These are phyloP conservation scores for Fusarium nanum DNA, from an alignment of 2,329 filamentous ascomycete species.

Conservation along the genomic window DNA sequence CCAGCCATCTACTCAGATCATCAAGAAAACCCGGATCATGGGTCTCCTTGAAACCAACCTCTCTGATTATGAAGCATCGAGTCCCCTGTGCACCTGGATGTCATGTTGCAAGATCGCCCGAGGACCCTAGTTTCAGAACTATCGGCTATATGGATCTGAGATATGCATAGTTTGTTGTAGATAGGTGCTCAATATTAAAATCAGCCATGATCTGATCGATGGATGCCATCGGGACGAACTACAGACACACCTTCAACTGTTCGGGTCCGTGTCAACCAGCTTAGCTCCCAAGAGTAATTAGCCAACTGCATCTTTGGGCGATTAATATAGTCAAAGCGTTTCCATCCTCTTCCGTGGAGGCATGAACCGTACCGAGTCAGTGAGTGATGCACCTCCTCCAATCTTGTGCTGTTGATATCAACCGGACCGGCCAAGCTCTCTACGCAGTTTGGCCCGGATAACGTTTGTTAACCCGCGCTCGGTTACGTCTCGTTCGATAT, in stretches of 20 bases:
- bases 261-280: background rate
- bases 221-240: background rate
- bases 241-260: constrained; percentile 1
- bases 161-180: constrained; percentile 3
- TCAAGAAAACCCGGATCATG: background rate
- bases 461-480: constrained; percentile 30
- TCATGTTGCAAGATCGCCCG: background rate
- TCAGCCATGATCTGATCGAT: constrained; percentile 16
- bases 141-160: constrained; percentile 20
- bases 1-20: background rate
- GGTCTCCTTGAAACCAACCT: background rate
- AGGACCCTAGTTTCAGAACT: background rate
- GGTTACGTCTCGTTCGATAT: constrained; percentile 38
- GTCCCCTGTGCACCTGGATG: background rate
- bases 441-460: constrained; percentile 34
- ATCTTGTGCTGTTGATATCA: constrained; percentile 9
- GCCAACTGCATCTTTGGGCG: background rate
- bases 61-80: background rate
- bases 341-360: background rate
- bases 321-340: constrained; percentile 19
- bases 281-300: constrained; percentile 1
- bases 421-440: constrained; percentile 38
- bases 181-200: background rate
- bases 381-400: background rate
- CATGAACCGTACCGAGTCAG: background rate